Evolutionary conservation across 768 basidiomycete genomes (phyloP), one percentile per base, ranked within the genome.

Genomic region (Mycena amicta): DNA sequence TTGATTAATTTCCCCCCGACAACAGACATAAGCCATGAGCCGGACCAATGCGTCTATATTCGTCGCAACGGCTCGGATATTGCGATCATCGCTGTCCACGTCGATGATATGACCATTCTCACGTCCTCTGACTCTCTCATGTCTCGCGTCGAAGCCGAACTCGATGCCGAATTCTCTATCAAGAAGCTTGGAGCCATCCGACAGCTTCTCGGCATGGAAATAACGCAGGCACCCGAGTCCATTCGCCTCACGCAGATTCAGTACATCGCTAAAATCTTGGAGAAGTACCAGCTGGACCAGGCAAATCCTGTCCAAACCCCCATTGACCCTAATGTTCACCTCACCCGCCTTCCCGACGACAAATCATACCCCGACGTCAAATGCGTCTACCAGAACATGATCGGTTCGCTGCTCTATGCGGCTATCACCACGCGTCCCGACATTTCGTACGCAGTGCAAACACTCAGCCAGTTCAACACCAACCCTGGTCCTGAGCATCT

Each of bases 341-440:
- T 70, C 12, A 45, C 51, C 1, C 47, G 55, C 22, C 30, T 51
- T 6, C 43, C 55, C 15, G 60, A 54, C 22, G 50, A 51, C 43
- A 52, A 51, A 45, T 31, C 22, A 4, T 60, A 64, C 26, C 28
- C 52, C 52, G 53, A 30, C 37, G 53, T 53, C 54, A 65, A 65
- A 59, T 50, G 28, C 15, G 57, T 67, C 31, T 72, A 69, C 53
- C 57, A 59, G 20, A 46, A 62, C 28, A 68, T 66, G 56, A 64
- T 75, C 25, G 74, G 66, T 39, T 60, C 57, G 20, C 69, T 71
- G 26, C 69, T 72, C 56, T 74, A 73, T 54, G 56, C 67, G 5
- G 68, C 74, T 13, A 51, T 68, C 8, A 59, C 61, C 13, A 70
- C 70, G 3, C 72, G 72, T 4, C 75, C 74, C 11, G 73, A 76